Evolutionary conservation across 176 grass and related monocot species (phyloP), one percentile per base, ranked within the genome.

Genomic region (bread wheat (Triticum aestivum)): DNA sequence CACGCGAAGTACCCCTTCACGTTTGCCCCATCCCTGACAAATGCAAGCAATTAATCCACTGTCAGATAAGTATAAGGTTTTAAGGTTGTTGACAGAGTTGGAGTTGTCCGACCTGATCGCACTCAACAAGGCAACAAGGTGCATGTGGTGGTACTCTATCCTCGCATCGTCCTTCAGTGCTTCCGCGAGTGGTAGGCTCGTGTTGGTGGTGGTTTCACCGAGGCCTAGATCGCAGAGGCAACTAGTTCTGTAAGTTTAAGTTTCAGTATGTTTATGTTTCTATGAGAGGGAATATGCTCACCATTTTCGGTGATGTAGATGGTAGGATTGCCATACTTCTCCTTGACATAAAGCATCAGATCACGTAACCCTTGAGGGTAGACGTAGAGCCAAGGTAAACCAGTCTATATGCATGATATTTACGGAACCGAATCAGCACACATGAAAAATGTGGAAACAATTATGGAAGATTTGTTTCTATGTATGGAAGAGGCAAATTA

Each of bases 291-390:
- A 26, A 44, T 59, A 9, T 30, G 34, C 9, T 78, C 85, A 92
- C 93, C 91, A 24, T 95, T 95, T 88, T 93, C 92, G 34, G 92
- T 93, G 34, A 93, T 86, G 79, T 88, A 93, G 59, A 95, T 59
- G 0, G 79, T 39, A 47, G 93, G 88, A 68, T 93, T 93, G 17
- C 80, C 85, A 23, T 95, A 95, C 13, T 85, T 95, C 1, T 80
- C 27, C 65, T 92, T 95, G 32, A 92, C 41, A 75, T 95, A 89
- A 9, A 95, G 69, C 27, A 93, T 52, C 9, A 96, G 45, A 11
- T 89, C 87, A 23, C 63, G 52, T 11, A 96, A 83, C 3, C 91
- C 91, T 83, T 8, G 70, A 45, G 94, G 93, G 44, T 93, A 95
- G 0, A 95, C 42, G 59, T 83, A 87, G 11, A 89, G 69, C 93